A percentile compares a stretch with the other conserved stretches of the same genome.
Conservation (phyloP, 2,329 filamentous ascomycete genomes). For the Calonectria henricotiae region DNA sequence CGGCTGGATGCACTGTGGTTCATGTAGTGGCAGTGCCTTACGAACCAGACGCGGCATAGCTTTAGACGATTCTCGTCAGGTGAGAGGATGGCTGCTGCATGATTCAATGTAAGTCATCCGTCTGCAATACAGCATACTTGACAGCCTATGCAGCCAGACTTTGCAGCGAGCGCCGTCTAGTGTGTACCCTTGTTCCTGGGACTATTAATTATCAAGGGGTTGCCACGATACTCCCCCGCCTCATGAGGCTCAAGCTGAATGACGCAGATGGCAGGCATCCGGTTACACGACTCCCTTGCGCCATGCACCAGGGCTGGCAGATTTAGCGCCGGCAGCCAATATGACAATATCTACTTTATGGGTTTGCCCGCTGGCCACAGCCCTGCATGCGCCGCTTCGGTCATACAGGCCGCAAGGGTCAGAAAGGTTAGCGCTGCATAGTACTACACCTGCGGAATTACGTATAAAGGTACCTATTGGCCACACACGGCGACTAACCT, state of each 20-base stretch:
- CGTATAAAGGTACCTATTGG: too few relatives aligned
- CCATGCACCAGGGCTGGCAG: slow-evolving; percentile 14
- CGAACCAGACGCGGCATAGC: neutral
- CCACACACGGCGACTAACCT: too few relatives aligned
- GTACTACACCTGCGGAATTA: too few relatives aligned
- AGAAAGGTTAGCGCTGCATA: too few relatives aligned
- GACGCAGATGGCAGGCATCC: slow-evolving; percentile 16
- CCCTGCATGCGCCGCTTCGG: slow-evolving; percentile 18
- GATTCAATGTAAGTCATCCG: slow-evolving; percentile 7
- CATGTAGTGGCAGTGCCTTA: neutral
- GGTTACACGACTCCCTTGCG: slow-evolving; percentile 2
- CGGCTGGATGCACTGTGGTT: neutral
- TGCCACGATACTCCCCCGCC: slow-evolving; percentile 10
- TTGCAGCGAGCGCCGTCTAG: neutral
- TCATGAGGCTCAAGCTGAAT: slow-evolving; percentile 21
- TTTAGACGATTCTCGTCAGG: neutral
- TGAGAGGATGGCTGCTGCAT: neutral
- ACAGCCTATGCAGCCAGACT: neutral
- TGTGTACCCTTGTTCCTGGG: neutral
- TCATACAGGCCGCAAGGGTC: neutral
- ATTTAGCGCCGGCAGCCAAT: slow-evolving; percentile 22
- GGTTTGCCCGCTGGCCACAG: slow-evolving; percentile 13
- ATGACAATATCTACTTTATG: slow-evolving; percentile 19
- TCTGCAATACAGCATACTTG: neutral
- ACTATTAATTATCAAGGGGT: slow-evolving; percentile 4